Evolutionary conservation across 345 rosid species (phyloP).

Genomic region (Nephelium lappaceum): DNA sequence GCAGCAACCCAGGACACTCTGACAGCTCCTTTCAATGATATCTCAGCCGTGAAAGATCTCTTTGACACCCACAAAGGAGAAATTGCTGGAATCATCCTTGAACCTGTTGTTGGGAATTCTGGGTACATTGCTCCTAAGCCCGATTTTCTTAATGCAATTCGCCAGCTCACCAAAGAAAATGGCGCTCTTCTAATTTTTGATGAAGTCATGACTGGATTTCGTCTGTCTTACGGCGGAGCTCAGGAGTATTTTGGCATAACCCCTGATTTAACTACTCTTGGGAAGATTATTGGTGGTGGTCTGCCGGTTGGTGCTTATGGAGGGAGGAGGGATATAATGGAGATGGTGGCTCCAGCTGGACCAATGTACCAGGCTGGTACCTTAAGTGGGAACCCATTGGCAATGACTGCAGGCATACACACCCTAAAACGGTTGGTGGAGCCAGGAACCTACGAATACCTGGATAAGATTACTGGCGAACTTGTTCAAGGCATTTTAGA

Average conservation of each 20-base stretch:
- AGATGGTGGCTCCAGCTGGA: slow-evolving; percentile 98
- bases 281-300: slow-evolving; percentile 94
- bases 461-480: slow-evolving; percentile 71
- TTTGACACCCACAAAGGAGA: slow-evolving; percentile 71
- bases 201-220: slow-evolving; percentile 97
- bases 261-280: slow-evolving; percentile 82
- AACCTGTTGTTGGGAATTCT: slow-evolving; percentile 91
- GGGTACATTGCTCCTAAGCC: slow-evolving; percentile 77
- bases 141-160: slow-evolving; percentile 66
- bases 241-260: slow-evolving; percentile 85
- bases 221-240: slow-evolving; percentile 90
- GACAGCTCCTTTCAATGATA: slow-evolving; percentile 74
- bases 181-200: slow-evolving; percentile 75
- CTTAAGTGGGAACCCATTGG: slow-evolving; percentile 92
- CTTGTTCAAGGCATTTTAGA: slow-evolving; percentile 68
- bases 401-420: slow-evolving; percentile 93
- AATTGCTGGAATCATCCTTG: slow-evolving; percentile 78
- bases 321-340: slow-evolving; percentile 91
- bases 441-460: slow-evolving; percentile 78
- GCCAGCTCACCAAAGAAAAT: slow-evolving; percentile 60
- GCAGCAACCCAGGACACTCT: slow-evolving; percentile 81
- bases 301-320: slow-evolving; percentile 95
- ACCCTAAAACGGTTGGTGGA: slow-evolving; percentile 68
- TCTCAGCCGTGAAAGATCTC: slow-evolving; percentile 59
- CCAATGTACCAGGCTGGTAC: slow-evolving; percentile 99